These are phyloP conservation scores for Ophiostoma montium DNA, from an alignment of 2,329 filamentous ascomycete genomes.

Conservation along the genomic window DNA sequence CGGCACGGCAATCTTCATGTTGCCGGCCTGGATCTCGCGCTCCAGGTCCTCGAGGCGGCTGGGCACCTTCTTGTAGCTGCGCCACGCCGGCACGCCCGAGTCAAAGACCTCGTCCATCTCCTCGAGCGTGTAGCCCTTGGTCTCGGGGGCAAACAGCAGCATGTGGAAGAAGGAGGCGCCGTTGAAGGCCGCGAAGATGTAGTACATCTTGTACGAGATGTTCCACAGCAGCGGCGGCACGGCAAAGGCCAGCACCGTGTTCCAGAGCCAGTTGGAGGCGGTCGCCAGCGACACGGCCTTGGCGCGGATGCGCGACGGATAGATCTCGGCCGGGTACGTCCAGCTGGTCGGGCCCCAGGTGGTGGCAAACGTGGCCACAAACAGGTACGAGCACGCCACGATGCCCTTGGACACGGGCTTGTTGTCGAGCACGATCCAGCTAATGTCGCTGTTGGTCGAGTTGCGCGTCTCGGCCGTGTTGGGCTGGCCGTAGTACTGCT, in stretches of 20 bases:
- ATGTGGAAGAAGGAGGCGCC: slow-evolving; percentile 54
- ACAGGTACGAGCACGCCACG: slow-evolving; percentile 57
- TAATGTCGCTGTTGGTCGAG: slow-evolving; percentile 31
- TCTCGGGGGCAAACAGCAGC: slow-evolving; percentile 49
- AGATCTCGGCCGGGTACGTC: slow-evolving; percentile 35
- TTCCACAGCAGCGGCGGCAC: slow-evolving; percentile 36
- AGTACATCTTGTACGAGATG: slow-evolving; percentile 39
- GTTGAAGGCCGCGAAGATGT: slow-evolving; percentile 64
- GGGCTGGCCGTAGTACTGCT: slow-evolving; percentile 42
- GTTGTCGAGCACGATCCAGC: slow-evolving; percentile 42
- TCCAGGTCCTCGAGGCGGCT: slow-evolving; percentile 33
- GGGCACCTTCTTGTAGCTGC: slow-evolving; percentile 25
- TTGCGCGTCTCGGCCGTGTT: slow-evolving; percentile 26
- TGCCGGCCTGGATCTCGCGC: slow-evolving; percentile 33
- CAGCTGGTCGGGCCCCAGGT: slow-evolving; percentile 37
- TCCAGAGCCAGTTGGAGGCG: slow-evolving; percentile 29
- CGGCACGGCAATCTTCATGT: slow-evolving; percentile 22
- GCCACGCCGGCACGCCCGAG: slow-evolving; percentile 44
- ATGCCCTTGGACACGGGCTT: slow-evolving; percentile 44
- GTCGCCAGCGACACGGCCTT: slow-evolving; percentile 31
- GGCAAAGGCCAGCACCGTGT: slow-evolving; percentile 40
- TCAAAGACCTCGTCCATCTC: slow-evolving; percentile 65
- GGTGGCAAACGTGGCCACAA: slow-evolving; percentile 52
- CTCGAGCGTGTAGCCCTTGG: slow-evolving; percentile 59
- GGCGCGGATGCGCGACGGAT: slow-evolving; percentile 26